Evolutionary conservation across 495 filamentous ascomycete species (phyloP), one percentile per base, ranked within the genome.

Genomic region (Bathelium albidoporum): DNA sequence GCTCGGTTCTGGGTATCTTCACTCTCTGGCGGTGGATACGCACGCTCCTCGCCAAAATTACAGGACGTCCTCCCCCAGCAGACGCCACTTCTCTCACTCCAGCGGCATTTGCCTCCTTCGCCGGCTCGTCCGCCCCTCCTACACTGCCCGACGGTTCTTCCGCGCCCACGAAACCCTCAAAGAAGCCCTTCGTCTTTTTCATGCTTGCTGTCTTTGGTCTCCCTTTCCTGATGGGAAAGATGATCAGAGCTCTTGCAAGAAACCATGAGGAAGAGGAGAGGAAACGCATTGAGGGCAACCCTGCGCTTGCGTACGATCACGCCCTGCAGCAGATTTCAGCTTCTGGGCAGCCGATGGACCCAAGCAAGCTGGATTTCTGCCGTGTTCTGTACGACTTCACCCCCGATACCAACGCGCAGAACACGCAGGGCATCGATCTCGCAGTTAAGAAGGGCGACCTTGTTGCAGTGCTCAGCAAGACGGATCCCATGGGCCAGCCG

Each of bases 101-200:
- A 12, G 83, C 89, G 41, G 87, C 88, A 61, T 98, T 98, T 70
- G 91, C 92, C 39, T 82, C 84, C 34, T 98, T 97, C 73, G 86
- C 90, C 74, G 88, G 87, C n/a, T 73, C 76, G 22, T 73, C 73
- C 55, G 76, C 77, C 20, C 67, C 74, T 7, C 65, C 73, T 11
- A 75, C 76, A 20, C 77, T 83, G 9, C 83, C 83, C 5, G 84
- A 85, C 75, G 83, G 70, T 59, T 72, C 69, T 39, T 77, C 81
- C 11, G 80, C 78, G 44, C 79, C 83, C 52, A 12, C 32, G 0
- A 87, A 84, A 63, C 91, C 93, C 3, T 94, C 89, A 65, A 88
- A 88, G 72, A 99, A 97, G 75, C 94, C 94, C 1, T 88, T 99
- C 71, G 80, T 97, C 69, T 89, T 99, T 81, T 99, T 99, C 81